Conservation (phyloP, 208 protist species). For the Phytomonas serpens region DNA sequence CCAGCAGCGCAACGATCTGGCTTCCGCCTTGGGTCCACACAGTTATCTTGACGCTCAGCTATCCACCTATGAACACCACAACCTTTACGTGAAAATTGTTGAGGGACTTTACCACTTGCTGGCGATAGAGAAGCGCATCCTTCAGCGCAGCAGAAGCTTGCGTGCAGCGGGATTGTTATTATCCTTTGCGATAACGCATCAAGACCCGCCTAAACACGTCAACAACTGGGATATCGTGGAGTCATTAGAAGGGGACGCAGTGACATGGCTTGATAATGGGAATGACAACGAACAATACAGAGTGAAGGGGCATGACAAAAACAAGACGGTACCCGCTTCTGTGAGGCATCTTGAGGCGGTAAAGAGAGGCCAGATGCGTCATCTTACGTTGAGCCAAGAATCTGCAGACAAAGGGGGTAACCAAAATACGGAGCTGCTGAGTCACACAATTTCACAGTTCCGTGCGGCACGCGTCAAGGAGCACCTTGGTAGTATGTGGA, state of each 20-base stretch:
- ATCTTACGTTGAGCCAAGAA: neutral
- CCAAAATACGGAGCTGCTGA: neutral
- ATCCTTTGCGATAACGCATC: slow-evolving; percentile 29
- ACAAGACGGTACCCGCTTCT: neutral
- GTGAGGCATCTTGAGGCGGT: neutral
- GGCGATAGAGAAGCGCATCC: slow-evolving; percentile 26
- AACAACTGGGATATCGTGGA: slow-evolving; percentile 3
- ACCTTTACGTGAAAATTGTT: slow-evolving; percentile 33
- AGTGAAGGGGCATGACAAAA: neutral
- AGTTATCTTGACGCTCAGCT: slow-evolving; percentile 50
- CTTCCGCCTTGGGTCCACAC: slow-evolving; percentile 37
- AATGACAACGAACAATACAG: neutral
- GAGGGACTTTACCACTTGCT: slow-evolving; percentile 35
- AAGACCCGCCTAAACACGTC: slow-evolving; percentile 2
- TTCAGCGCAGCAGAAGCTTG: slow-evolving; percentile 18
- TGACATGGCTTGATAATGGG: slow-evolving; percentile 24
- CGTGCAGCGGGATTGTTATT: slow-evolving; percentile 28
- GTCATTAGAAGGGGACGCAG: slow-evolving; percentile 42
- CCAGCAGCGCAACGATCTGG: slow-evolving; percentile 54
- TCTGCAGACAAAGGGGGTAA: neutral
- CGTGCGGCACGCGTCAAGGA: neutral
- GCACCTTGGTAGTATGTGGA: neutral
- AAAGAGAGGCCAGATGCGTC: neutral
- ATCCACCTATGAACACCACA: slow-evolving; percentile 35
- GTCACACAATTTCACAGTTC: slow-evolving; percentile 2